Evolutionary conservation across 495 filamentous ascomycete species (phyloP).

Genomic region (Schizothecium vesticola): DNA sequence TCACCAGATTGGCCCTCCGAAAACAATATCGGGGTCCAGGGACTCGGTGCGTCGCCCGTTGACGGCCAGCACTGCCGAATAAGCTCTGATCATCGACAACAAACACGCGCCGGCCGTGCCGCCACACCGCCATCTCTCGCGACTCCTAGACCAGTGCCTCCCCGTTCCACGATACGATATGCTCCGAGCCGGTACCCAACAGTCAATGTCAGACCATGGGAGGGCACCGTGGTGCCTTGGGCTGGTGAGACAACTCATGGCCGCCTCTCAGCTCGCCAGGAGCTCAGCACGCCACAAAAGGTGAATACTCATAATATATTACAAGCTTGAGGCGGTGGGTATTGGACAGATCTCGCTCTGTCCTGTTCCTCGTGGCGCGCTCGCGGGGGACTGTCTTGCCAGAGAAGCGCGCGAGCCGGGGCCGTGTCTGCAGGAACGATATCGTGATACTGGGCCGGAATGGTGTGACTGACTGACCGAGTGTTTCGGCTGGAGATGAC

Average conservation of each 20-base stretch:
- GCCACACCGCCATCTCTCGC: neutral
- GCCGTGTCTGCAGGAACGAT: neutral
- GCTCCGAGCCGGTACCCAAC: neutral
- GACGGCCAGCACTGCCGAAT: neutral
- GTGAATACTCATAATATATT: neutral
- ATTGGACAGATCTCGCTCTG: neutral
- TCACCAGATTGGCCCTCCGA: neutral
- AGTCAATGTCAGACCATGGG: neutral
- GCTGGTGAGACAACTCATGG: neutral
- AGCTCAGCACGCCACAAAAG: neutral
- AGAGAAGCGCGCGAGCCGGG: neutral
- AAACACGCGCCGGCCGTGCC: neutral
- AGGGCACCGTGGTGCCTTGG: neutral
- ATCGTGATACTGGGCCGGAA: constrained; percentile 19
- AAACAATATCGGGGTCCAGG: neutral
- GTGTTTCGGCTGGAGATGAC: neutral
- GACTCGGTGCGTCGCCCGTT: neutral
- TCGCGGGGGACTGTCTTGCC: neutral
- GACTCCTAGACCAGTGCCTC: neutral
- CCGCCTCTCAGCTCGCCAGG: neutral
- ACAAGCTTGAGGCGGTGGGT: neutral
- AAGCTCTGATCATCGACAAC: neutral
- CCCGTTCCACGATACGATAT: neutral
- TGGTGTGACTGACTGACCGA: constrained; percentile 22
- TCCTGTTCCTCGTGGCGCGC: neutral